Conservation (phyloP, 805 yeast species). For the Vanderwaltozyma verrucispora region DNA sequence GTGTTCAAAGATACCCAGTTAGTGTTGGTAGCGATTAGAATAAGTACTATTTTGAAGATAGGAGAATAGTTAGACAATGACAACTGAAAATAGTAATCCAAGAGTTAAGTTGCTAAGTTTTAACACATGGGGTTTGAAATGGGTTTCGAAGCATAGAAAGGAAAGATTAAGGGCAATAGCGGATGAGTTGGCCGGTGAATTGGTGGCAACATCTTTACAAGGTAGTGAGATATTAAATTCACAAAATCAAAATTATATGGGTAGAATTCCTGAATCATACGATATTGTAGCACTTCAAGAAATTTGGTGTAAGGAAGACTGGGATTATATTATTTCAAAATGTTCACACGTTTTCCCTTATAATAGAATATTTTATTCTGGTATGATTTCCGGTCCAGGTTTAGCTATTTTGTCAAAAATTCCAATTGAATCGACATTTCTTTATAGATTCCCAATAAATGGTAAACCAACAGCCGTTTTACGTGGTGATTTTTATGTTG, state of each 20-base stretch:
- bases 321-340: conserved; percentile 46
- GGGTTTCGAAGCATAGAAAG: conserved; percentile 59
- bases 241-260: neutral
- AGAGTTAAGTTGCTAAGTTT: conserved; percentile 48
- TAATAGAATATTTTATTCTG: conserved; percentile 63
- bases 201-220: conserved; percentile 8
- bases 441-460: conserved; percentile 81
- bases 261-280: neutral
- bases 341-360: conserved; percentile 47
- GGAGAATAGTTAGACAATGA: no score
- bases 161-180: conserved; percentile 69
- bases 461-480: conserved; percentile 90
- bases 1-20: no score
- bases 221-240: conserved; percentile 4
- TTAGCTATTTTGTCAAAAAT: conserved; percentile 72
- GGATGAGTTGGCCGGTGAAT: conserved; percentile 37
- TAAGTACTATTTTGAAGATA: no score
- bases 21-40: no score
- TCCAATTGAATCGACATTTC: conserved; percentile 70
- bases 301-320: conserved; percentile 81
- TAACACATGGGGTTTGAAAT: conserved; percentile 86
- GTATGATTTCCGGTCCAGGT: conserved; percentile 90
- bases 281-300: conserved; percentile 89
- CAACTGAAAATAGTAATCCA: conserved; percentile 1
- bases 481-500: conserved; percentile 97